Evolutionary conservation across 371 early-diverging fungal species (phyloP), one percentile per base, ranked within the genome.

Genomic region (Circinella umbellata): DNA sequence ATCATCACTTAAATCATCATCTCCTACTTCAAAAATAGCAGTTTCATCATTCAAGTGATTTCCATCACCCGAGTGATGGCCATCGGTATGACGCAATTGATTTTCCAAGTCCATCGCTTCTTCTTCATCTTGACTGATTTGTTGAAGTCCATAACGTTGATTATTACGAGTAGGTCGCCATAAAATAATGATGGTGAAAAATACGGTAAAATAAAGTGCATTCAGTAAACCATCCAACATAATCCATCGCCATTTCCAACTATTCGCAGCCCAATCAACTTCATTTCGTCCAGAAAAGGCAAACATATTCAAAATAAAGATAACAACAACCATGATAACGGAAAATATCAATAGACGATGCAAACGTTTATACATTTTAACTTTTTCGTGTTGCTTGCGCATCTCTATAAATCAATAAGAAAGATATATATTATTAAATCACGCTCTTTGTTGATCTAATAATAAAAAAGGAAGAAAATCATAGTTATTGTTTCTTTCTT

Each of bases 131-230:
- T 89, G 82, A 71, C 80, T 80, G 60, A 85, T 73, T 61, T 85
- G 83, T 72, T 80, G 80, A 57, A 85, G 68, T 9, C 86, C 92
- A 73, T 92, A 94, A 46, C 97, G 88, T 66, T 92, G 89, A 79
- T 98, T 98, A 75, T 97, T 93, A 20, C 78, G 83, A 0, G 98
- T 98, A 4, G 99, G 99, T 65, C 96, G 78, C 99, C 99, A 98
- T 67, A 96, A 82, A 39, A 92, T 82, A 20, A 91, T 81, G 71
- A 98, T 94, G 14, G 87, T 80, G 3, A 89, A 75, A 72, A 96
- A 93, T 3, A 93, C 92, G 34, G 90, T 71, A 69, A 96, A 89
- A 69, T 96, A 98, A 47, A 96, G 80, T 7, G 91, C 70, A 70
- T 94, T 91, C 38, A 93, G 73, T 88, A 93, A 92, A 17, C 97